Conservation (phyloP, 345 rosid genomes). For the Erucastrum elatum region DNA sequence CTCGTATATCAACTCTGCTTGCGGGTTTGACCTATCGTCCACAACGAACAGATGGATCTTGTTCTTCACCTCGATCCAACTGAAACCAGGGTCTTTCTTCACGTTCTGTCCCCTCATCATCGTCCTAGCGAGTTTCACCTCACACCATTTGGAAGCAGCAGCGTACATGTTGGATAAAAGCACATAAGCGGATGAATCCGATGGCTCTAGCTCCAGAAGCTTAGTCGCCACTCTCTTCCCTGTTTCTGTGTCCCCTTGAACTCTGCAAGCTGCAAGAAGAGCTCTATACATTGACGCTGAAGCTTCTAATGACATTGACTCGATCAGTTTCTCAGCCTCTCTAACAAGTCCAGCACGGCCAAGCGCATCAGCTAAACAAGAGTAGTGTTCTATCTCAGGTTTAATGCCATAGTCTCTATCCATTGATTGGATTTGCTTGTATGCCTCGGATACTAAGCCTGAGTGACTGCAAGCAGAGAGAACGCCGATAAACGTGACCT, state of each 20-base stretch:
- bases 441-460: conserved; percentile 54
- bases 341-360: conserved; percentile 56
- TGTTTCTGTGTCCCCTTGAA: conserved; percentile 49
- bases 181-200: conserved; percentile 53
- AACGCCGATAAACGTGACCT: conserved; percentile 52
- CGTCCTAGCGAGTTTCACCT: conserved; percentile 43
- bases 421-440: conserved; percentile 48
- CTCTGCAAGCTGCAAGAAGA: conserved; percentile 60
- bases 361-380: conserved; percentile 64
- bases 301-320: conserved; percentile 55
- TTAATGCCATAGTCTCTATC: conserved; percentile 46
- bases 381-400: conserved; percentile 61
- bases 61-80: conserved; percentile 62
- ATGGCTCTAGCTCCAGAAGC: conserved; percentile 57
- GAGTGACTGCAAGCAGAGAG: conserved; percentile 61
- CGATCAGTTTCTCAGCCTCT: conserved; percentile 55
- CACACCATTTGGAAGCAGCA: conserved; percentile 54
- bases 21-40: conserved; percentile 52
- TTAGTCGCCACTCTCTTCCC: conserved; percentile 50
- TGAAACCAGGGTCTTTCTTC: conserved; percentile 64
- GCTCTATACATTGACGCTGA: conserved; percentile 60
- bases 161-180: conserved; percentile 61
- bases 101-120: conserved; percentile 52
- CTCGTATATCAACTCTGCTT: conserved; percentile 39
- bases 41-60: conserved; percentile 52